phyloP scores from a whole-genome alignment of 768 basidiomycete species.

The Russula dissimulans region DNA sequence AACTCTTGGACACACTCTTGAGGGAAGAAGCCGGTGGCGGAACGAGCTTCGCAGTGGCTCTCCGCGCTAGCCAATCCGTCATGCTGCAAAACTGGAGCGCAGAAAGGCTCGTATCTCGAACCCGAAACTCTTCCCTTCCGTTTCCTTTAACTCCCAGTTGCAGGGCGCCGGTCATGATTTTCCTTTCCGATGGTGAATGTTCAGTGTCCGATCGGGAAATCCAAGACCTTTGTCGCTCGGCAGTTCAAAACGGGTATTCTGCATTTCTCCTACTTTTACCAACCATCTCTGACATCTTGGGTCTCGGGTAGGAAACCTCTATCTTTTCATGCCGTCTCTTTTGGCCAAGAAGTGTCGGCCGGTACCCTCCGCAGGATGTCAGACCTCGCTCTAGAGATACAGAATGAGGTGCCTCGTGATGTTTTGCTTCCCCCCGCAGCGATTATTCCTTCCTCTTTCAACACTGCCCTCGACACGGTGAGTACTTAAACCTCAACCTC shows the following conservation, averaged over 20 bases:
- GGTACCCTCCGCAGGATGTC: slow-evolving; percentile 40
- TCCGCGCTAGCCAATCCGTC: slow-evolving; percentile 28
- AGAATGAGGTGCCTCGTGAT: slow-evolving; percentile 35
- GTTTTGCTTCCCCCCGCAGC: slow-evolving; percentile 14
- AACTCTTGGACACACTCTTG: slow-evolving; percentile 35
- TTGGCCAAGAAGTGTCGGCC: slow-evolving; percentile 32
- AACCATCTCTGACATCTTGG: background rate
- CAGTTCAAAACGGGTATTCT: slow-evolving; percentile 36
- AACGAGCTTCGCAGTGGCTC: slow-evolving; percentile 38
- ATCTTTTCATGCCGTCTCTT: slow-evolving; percentile 51
- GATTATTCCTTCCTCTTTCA: slow-evolving; percentile 28
- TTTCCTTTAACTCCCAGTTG: background rate
- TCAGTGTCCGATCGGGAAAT: slow-evolving; percentile 29
- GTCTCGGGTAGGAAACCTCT: slow-evolving; percentile 36
- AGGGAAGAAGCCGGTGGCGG: slow-evolving; percentile 26
- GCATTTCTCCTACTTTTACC: background rate
- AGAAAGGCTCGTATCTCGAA: slow-evolving; percentile 31
- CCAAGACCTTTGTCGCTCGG: slow-evolving; percentile 33
- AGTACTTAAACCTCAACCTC: background rate
- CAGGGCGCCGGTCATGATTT: slow-evolving; percentile 44
- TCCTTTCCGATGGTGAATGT: slow-evolving; percentile 50
- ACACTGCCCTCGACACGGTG: slow-evolving; percentile 29
- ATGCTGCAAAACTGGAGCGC: slow-evolving; percentile 43
- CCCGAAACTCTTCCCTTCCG: background rate
- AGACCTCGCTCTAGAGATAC: slow-evolving; percentile 39